Base-by-base conservation (phyloP, 2,329 filamentous ascomycete genomes). In the Aureobasidium sp. region DNA sequence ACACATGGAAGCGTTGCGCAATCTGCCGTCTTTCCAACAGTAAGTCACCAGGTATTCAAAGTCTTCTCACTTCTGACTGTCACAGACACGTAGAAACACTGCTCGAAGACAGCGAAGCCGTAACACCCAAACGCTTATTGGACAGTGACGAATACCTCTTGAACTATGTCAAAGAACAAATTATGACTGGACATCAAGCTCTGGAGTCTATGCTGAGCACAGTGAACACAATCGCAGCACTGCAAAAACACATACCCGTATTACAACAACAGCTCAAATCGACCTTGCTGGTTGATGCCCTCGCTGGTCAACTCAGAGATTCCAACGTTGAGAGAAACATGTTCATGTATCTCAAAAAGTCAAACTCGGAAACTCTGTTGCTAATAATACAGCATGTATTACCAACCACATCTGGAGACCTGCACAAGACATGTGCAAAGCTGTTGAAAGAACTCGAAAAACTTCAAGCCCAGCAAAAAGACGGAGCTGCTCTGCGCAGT, bases 1-100 rank as follows among this genome's bases (percentile, higher is more conserved):
- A 63, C 86, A 90, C 66, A 72, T 88, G 8, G 83, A 90, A 66
- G 85, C 87, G 12, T 73, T 89, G 8, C 83, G 89, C 39, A 87
- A 82, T 62, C 74, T 90, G 19, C 79, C 83, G 2, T 93, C 90
- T 1, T 92, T 92, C 11, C 61, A 59, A 45, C n/a, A 44, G 61
- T 59, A 39, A 17, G 61, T 49, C n/a, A 27, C 14, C 24, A 3
- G 24, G 9, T 15, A 24, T 7, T 9, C 11, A 3, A 12, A 14
- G 1, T 7, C 31, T 15, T 3, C 5, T 19, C 12, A 8, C n/a
- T 9, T 40, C 53, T 60, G 27, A 64, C 50, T n/a, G 22, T 14
- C 11, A 17, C 29, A 67, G 54, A 53, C 60, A 61, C 42, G 64
- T 71, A 24, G 72, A 82, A 64, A 67, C 70, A n/a, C 64, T 76